These are phyloP conservation scores for Lecanicillium sp. DNA, from an alignment of 2,329 filamentous ascomycete genomes.

Conservation along the genomic window DNA sequence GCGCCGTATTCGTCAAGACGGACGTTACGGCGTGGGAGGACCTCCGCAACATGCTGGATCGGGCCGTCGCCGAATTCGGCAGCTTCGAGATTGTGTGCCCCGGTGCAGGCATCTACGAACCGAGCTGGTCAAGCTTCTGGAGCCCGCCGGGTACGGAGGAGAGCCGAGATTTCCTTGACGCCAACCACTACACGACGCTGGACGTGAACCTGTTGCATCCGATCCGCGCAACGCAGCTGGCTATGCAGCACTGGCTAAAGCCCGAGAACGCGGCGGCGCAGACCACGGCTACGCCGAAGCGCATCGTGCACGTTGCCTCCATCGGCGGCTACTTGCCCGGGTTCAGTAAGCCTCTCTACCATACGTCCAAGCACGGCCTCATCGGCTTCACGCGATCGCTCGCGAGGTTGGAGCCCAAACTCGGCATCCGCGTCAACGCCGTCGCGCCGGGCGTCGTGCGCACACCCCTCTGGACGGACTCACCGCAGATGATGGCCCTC, in stretches of 20 bases:
- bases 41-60: conserved; percentile 30
- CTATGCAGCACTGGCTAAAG: conserved; percentile 32
- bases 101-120: conserved; percentile 42
- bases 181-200: conserved; percentile 28
- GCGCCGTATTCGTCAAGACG: conserved; percentile 37
- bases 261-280: conserved; percentile 22
- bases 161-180: conserved; percentile 25
- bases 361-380: conserved; percentile 34
- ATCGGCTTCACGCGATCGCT: conserved; percentile 37
- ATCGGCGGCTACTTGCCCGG: conserved; percentile 31
- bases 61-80: conserved; percentile 30
- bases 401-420: conserved; percentile 26
- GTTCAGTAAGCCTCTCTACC: conserved; percentile 32
- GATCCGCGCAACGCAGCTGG: conserved; percentile 35
- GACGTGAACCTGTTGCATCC: conserved; percentile 39
- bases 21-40: conserved; percentile 39
- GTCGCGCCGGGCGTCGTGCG: conserved; percentile 39
- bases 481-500: conserved; percentile 36
- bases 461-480: conserved; percentile 41
- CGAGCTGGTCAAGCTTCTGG: conserved; percentile 37
- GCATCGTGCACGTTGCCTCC: conserved; percentile 32
- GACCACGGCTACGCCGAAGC: conserved; percentile 28
- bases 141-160: conserved; percentile 31
- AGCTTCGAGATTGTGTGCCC: conserved; percentile 38
- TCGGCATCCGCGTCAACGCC: conserved; percentile 34